Conservation (phyloP, 805 yeast species). For the Lipomyces orientalis region DNA sequence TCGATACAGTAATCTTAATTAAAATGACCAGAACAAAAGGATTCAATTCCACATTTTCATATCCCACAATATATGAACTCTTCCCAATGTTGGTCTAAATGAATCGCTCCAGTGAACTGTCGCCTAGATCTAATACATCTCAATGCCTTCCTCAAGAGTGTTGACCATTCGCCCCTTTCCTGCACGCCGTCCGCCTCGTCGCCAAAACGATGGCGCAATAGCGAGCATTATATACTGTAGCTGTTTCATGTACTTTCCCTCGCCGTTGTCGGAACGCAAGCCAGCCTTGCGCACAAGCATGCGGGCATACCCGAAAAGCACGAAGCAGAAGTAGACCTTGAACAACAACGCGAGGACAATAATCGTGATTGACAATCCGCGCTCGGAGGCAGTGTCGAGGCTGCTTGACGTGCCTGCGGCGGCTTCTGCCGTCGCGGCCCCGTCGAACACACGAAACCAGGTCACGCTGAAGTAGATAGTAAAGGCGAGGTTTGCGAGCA, state of each 20-base stretch:
- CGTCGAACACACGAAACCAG: constrained; percentile 61
- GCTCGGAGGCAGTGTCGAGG: constrained; percentile 34
- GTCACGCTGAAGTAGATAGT: constrained; percentile 73
- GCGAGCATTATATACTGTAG: constrained; percentile 30
- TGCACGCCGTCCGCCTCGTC: constrained; percentile 34
- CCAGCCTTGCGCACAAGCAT: constrained; percentile 54
- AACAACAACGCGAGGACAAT: constrained; percentile 31
- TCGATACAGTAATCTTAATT: too few relatives aligned
- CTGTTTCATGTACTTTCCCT: constrained; percentile 19
- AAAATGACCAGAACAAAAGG: not conserved
- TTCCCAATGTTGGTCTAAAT: not conserved
- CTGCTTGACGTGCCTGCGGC: constrained; percentile 16
- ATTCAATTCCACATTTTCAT: not conserved
- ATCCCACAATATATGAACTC: too few relatives aligned
- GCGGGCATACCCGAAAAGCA: constrained; percentile 58
- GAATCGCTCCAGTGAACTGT: not conserved
- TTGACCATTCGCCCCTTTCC: constrained; percentile 36
- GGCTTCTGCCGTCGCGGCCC: not conserved
- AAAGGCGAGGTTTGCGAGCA: constrained; percentile 67
- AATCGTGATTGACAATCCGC: constrained; percentile 38
- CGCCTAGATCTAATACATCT: constrained; percentile 13
- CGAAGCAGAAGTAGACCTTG: constrained; percentile 38
- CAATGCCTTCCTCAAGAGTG: constrained; percentile 26
- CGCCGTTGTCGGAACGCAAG: constrained; percentile 44
- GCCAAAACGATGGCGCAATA: constrained; percentile 32